These are phyloP conservation scores for Fraxinus anomala DNA, from an alignment of 257 asterid genomes.

Conservation along the genomic window DNA sequence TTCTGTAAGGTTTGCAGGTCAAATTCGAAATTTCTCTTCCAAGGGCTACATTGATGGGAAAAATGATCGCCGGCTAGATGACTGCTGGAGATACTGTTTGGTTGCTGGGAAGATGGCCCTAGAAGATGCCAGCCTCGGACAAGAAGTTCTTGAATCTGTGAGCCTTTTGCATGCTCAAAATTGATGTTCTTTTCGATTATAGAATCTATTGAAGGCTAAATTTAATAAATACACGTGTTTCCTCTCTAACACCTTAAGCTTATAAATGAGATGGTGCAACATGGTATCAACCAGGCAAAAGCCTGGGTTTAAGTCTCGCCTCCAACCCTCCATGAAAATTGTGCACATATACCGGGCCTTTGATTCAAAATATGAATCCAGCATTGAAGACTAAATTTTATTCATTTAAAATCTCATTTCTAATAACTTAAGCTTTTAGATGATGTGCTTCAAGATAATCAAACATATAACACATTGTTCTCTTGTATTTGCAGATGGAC, in stretches of 20 bases:
- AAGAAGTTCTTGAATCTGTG: conserved; percentile 38
- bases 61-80: conserved; percentile 48
- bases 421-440: neutral
- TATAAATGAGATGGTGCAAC: no score
- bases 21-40: conserved; percentile 52
- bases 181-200: no score
- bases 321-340: neutral
- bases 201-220: neutral
- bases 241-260: neutral
- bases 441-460: neutral
- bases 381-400: neutral
- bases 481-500: conserved; percentile 37
- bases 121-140: conserved; percentile 49
- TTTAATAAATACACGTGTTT: neutral
- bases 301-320: no score
- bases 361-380: neutral
- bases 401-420: neutral
- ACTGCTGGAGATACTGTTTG: conserved; percentile 57
- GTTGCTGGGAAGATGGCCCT: conserved; percentile 64
- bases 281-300: no score
- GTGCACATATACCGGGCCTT: neutral
- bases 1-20: conserved; percentile 52
- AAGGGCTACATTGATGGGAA: conserved; percentile 52
- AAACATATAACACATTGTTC: neutral
- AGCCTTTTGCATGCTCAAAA: conserved; percentile 16